Percentiles rank a stretch among this genome's conserved stretches.
Evolutionary conservation across 2,329 filamentous ascomycete species (phyloP).

Genomic region (Sporothrix variecibatus): DNA sequence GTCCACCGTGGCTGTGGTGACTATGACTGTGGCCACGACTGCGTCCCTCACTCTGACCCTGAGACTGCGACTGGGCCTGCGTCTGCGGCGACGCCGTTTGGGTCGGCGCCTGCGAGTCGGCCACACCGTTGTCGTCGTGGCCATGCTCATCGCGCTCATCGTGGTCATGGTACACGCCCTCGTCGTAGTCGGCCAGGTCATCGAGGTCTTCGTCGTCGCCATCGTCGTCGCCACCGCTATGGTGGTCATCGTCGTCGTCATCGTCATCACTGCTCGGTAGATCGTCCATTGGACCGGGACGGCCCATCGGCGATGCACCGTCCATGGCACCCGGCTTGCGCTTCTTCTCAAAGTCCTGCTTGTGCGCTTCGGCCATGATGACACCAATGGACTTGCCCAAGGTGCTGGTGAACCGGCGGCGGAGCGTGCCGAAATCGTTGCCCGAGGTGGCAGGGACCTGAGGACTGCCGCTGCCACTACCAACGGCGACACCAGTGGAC

Average conservation of each 20-base stretch:
- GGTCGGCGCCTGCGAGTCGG: background rate
- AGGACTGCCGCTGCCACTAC: background rate
- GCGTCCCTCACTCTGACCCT: background rate
- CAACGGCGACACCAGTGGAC: background rate
- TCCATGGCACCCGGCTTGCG: constrained; percentile 42
- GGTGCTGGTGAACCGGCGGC: constrained; percentile 39
- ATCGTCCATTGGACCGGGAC: constrained; percentile 16
- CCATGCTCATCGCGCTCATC: background rate
- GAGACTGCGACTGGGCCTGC: background rate
- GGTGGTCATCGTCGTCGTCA: constrained; percentile 22
- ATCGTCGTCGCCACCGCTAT: background rate
- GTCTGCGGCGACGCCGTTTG: background rate
- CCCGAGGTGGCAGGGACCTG: background rate
- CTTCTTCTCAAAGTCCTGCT: constrained; percentile 87
- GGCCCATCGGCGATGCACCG: constrained; percentile 14
- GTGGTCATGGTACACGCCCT: background rate
- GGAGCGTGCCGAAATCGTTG: constrained; percentile 31
- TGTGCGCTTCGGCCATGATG: constrained; percentile 81
- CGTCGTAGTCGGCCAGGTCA: constrained; percentile 24
- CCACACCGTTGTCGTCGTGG: background rate
- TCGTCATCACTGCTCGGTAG: constrained; percentile 30
- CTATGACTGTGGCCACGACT: background rate
- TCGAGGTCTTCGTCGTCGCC: constrained; percentile 27
- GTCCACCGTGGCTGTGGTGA: background rate
- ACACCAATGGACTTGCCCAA: constrained; percentile 46